Evolutionary conservation across 1,284 basidiomycete species (phyloP), one percentile per base, ranked within the genome.

Genomic region (Ceratobasidium sp.): DNA sequence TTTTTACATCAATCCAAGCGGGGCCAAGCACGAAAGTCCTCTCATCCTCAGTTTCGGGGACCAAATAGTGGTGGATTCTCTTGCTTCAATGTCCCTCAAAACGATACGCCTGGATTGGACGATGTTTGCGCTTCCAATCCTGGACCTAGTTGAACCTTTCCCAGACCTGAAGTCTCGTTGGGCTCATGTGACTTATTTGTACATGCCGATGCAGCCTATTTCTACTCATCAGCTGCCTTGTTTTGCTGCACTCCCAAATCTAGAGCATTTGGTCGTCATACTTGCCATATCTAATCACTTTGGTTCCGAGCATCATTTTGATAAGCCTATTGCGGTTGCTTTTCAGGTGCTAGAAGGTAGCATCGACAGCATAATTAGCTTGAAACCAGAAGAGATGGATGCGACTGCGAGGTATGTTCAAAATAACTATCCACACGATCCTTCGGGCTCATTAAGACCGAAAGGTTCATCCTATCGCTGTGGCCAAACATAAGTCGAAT

Each of bases 91-190:
- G 21, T 32, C 58, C 8, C 58, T 60, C 9, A 32, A 60, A n/a
- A 60, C 58, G 21, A 45, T 60, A 36, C 23, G 58, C 39, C 45
- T 60, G n/a, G 58, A 43, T 43, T 26, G 39, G 36, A n/a, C 58
- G 9, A 34, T 43, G 43, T 26, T n/a, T 16, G n/a, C 6, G 26
- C 3, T 60, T 23, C 45, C 43, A 36, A 26, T 10, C 34, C 16
- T 10, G 10, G 21, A 43, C 45, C 36, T 5, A 6, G 9, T 26
- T 2, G 36, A 45, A 6, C 18, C 43, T 4, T 45, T 45, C 18
- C 43, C 43, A 45, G 3, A 45, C 18, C 16, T 45, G 43, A n/a
- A n/a, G 18, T 45, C 43, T n/a, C 18, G 36, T 43, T 60, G 18
- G 21, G 36, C 58, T 34, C 9, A 28, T 16, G 58, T 60, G 21